These are phyloP conservation scores for Phytophthora pseudosyringae DNA, from an alignment of 352 stramenopile species.

Conservation along the genomic window DNA sequence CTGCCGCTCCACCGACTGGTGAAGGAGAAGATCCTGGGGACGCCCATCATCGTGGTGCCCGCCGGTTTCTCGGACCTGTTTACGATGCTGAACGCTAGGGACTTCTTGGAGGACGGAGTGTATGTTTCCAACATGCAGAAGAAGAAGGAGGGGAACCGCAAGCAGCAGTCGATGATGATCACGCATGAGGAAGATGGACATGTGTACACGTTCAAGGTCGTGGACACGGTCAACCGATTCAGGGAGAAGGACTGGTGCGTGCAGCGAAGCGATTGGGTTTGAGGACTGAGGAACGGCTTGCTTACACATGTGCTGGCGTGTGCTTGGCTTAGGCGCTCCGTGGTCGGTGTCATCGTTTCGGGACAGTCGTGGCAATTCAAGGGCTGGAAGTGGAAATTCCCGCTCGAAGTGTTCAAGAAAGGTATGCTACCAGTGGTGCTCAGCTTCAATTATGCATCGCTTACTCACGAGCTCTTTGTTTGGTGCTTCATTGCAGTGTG, in stretches of 20 bases:
- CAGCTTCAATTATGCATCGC: neutral
- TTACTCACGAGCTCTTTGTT: conserved; percentile 7
- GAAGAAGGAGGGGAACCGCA: conserved; percentile 81
- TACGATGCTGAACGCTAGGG: conserved; percentile 90
- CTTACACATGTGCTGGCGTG: neutral
- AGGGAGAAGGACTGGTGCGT: conserved; percentile 88
- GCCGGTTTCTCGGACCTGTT: conserved; percentile 88
- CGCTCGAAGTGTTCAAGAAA: conserved; percentile 92
- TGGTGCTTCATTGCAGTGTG: conserved; percentile 53
- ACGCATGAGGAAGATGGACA: conserved; percentile 84
- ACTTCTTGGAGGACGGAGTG: conserved; percentile 88
- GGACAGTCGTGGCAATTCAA: conserved; percentile 94
- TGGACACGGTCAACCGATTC: conserved; percentile 89
- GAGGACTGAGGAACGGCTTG: neutral
- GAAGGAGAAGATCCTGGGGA: conserved; percentile 83
- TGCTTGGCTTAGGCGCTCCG: conserved; percentile 64
- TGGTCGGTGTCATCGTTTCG: conserved; percentile 91
- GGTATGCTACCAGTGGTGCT: conserved; percentile 38
- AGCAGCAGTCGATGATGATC: conserved; percentile 85
- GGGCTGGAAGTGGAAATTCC: conserved; percentile 93
- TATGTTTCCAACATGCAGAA: conserved; percentile 87
- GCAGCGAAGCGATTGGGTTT: neutral
- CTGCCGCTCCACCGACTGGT: conserved; percentile 68
- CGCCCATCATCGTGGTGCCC: conserved; percentile 92
- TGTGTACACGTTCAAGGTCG: conserved; percentile 87